A percentile compares a stretch with the other conserved stretches of the same genome.
phyloP scores from a whole-genome alignment of 768 basidiomycete species.

The Xerocomellus intermedius region DNA sequence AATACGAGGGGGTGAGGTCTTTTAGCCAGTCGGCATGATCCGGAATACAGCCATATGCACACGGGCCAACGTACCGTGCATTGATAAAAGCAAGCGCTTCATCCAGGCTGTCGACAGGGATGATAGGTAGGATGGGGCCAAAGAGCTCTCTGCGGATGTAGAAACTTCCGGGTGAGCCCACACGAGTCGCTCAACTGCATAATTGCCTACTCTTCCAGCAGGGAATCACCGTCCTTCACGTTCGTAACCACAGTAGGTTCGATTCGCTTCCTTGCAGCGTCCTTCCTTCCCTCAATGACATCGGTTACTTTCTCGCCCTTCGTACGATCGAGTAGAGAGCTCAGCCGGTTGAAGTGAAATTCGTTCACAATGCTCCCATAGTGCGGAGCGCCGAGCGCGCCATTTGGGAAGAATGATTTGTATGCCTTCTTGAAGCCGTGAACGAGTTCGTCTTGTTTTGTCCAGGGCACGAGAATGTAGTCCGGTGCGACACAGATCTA shows the following conservation, averaged over 20 bases:
- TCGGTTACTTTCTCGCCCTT: constrained; percentile 58
- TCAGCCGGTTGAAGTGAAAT: constrained; percentile 53
- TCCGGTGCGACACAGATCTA: constrained; percentile 45
- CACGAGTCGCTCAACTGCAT: neutral
- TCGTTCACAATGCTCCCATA: constrained; percentile 55
- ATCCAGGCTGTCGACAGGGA: constrained; percentile 53
- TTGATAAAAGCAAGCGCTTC: constrained; percentile 58
- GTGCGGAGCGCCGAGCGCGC: constrained; percentile 42
- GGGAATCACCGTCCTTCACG: constrained; percentile 51
- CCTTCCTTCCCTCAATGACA: constrained; percentile 37
- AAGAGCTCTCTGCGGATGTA: constrained; percentile 58
- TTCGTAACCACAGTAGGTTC: constrained; percentile 61
- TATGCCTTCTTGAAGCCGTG: constrained; percentile 43
- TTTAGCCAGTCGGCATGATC: constrained; percentile 4
- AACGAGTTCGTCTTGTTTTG: constrained; percentile 47
- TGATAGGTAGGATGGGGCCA: constrained; percentile 65
- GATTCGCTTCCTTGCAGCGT: constrained; percentile 42
- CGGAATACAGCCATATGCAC: neutral
- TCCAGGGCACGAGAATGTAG: constrained; percentile 42
- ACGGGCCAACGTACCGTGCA: constrained; percentile 38
- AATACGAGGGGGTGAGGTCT: constrained; percentile 61
- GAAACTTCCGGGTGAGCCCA: neutral
- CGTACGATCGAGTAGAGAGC: constrained; percentile 49
- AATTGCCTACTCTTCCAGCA: constrained; percentile 54
- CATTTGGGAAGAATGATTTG: constrained; percentile 51